Evolutionary conservation across 1,284 basidiomycete species (phyloP).

Genomic region (Peniophora sp.): DNA sequence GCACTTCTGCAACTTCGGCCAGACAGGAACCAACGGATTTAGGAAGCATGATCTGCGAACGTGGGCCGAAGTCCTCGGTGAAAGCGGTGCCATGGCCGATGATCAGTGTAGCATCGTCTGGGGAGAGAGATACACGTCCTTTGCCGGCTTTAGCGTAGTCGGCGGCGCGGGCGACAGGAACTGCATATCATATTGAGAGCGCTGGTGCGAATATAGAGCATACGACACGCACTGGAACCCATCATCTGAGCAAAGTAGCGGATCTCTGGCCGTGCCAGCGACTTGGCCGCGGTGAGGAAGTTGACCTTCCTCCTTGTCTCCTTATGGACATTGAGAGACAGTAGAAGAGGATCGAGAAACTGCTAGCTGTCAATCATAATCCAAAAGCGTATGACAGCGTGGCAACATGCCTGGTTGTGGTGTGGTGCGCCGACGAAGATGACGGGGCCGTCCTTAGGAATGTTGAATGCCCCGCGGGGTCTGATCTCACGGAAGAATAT

Average conservation of each 20-base stretch:
- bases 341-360: constrained; percentile 93
- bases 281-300: constrained; percentile 92
- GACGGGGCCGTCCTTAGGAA: constrained; percentile 87
- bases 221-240: constrained; percentile 74
- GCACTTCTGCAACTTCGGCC: constrained; percentile 82
- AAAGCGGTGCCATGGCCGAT: constrained; percentile 81
- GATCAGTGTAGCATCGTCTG: constrained; percentile 72
- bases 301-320: constrained; percentile 82
- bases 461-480: constrained; percentile 91
- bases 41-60: constrained; percentile 85
- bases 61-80: constrained; percentile 67
- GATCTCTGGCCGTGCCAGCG: constrained; percentile 75
- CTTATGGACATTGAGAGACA: constrained; percentile 82
- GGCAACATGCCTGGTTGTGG: constrained; percentile 74
- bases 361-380: constrained; percentile 26
- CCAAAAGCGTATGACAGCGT: constrained; percentile 2
- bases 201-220: constrained; percentile 3
- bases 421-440: constrained; percentile 98
- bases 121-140: constrained; percentile 70
- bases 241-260: constrained; percentile 84
- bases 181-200: constrained; percentile 32
- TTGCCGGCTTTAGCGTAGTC: constrained; percentile 80
- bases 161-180: constrained; percentile 89
- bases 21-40: constrained; percentile 74
- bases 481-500: constrained; percentile 98